Conservation (phyloP, 768 basidiomycete genomes). For the Mycena chlorophos region DNA sequence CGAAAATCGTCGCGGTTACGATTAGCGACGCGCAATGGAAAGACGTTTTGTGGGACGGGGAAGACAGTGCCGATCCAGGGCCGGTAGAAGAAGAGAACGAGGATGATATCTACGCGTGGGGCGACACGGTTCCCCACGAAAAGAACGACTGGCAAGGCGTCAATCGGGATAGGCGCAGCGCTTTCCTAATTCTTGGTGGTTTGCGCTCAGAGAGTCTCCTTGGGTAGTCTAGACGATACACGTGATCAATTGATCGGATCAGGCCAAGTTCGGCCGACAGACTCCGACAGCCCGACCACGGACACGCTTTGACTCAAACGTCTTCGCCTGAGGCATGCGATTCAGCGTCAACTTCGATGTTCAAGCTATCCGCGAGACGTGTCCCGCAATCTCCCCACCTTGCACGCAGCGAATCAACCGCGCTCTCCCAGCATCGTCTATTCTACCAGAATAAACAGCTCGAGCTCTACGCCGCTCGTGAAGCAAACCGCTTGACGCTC, state of each 20-base stretch:
- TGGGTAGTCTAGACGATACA: conserved; percentile 25
- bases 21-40: conserved; percentile 80
- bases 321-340: conserved; percentile 17
- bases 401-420: conserved; percentile 35
- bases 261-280: too few species aligned
- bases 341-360: conserved; percentile 8
- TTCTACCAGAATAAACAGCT: conserved; percentile 86
- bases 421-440: conserved; percentile 37
- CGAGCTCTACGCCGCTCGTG: conserved; percentile 75
- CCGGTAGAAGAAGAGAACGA: conserved; percentile 35
- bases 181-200: conserved; percentile 77
- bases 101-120: conserved; percentile 64
- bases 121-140: conserved; percentile 51
- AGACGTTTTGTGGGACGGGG: conserved; percentile 75
- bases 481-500: conserved; percentile 70
- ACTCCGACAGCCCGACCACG: too few species aligned
- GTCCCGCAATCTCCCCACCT: conserved; percentile 12
- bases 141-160: conserved; percentile 76
- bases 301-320: neutral
- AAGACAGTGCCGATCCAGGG: conserved; percentile 44
- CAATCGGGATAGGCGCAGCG: conserved; percentile 76
- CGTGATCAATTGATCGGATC: too few species aligned
- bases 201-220: conserved; percentile 72
- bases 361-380: conserved; percentile 12
- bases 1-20: conserved; percentile 75